A percentile compares a stretch with the other conserved stretches of the same genome.
These are phyloP conservation scores for Diutina neorugosa DNA, from an alignment of 1,139 yeast genomes.

Conservation along the genomic window DNA sequence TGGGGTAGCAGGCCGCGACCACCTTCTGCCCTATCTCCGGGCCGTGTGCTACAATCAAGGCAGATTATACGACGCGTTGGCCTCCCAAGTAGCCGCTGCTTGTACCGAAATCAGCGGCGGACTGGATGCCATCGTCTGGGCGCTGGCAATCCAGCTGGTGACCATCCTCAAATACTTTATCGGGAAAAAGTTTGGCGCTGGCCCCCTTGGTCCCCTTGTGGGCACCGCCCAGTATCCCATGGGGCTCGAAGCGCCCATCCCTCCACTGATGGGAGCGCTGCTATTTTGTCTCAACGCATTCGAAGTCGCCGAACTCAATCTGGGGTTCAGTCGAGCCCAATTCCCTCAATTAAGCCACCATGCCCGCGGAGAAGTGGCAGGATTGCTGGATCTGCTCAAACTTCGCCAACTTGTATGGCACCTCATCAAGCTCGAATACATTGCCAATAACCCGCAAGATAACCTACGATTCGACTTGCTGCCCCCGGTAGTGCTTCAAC, in stretches of 20 bases:
- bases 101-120: neutral
- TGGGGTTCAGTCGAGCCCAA: slow-evolving; percentile 16
- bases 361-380: slow-evolving; percentile 5
- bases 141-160: slow-evolving; percentile 7
- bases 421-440: slow-evolving; percentile 18
- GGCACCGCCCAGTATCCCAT: neutral
- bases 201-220: neutral
- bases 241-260: neutral
- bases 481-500: neutral
- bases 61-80: neutral
- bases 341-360: slow-evolving; percentile 11
- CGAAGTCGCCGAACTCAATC: slow-evolving; percentile 11
- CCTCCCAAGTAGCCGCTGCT: neutral
- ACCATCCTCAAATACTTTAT: slow-evolving; percentile 21
- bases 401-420: slow-evolving; percentile 22
- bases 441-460: slow-evolving; percentile 11
- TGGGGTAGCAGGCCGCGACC: neutral
- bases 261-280: slow-evolving; percentile 6
- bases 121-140: neutral
- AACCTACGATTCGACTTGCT: neutral
- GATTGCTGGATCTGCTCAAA: slow-evolving; percentile 15
- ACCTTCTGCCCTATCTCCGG: neutral
- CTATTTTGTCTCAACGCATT: slow-evolving; percentile 10
- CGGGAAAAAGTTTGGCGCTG: slow-evolving; percentile 7
- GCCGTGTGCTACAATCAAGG: neutral